Percentiles rank a stretch among this genome's conserved stretches.
These are phyloP conservation scores for Malassezia restricta DNA, from an alignment of 1,284 basidiomycete genomes.

Conservation along the genomic window DNA sequence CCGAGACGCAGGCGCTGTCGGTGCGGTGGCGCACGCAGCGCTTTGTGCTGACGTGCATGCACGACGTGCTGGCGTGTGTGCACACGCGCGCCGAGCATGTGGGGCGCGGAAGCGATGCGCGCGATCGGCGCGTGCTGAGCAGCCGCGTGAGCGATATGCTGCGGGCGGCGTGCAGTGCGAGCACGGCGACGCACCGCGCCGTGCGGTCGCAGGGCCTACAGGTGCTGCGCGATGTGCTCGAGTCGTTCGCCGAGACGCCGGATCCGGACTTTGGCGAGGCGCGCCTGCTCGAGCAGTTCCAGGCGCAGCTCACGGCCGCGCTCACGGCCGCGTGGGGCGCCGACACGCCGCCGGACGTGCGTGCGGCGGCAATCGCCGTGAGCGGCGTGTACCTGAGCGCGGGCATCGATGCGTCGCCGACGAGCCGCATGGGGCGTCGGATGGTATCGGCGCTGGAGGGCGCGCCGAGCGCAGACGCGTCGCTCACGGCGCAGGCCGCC, in stretches of 20 bases:
- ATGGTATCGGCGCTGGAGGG: conserved; percentile 56
- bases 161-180: conserved; percentile 93
- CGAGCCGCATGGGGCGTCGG: conserved; percentile 87
- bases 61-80: conserved; percentile 72
- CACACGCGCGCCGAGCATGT: conserved; percentile 41
- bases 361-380: conserved; percentile 80
- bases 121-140: conserved; percentile 53
- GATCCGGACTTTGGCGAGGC: conserved; percentile 88
- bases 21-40: conserved; percentile 80
- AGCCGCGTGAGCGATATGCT: conserved; percentile 81
- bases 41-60: conserved; percentile 83
- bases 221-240: conserved; percentile 80
- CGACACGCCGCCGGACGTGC: conserved; percentile 87
- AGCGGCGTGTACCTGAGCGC: conserved; percentile 91
- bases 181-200: conserved; percentile 85
- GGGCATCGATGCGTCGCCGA: conserved; percentile 87
- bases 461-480: conserved; percentile 49
- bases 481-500: conserved; percentile 78
- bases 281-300: conserved; percentile 88
- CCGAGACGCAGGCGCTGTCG: conserved; percentile 48
- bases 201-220: conserved; percentile 84
- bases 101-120: conserved; percentile 53
- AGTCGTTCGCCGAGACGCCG: conserved; percentile 73
- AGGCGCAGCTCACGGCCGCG: conserved; percentile 93
- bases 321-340: conserved; percentile 91